These are phyloP conservation scores for Aspergillus sp. DNA, from an alignment of 2,329 filamentous ascomycete species.

Conservation along the genomic window DNA sequence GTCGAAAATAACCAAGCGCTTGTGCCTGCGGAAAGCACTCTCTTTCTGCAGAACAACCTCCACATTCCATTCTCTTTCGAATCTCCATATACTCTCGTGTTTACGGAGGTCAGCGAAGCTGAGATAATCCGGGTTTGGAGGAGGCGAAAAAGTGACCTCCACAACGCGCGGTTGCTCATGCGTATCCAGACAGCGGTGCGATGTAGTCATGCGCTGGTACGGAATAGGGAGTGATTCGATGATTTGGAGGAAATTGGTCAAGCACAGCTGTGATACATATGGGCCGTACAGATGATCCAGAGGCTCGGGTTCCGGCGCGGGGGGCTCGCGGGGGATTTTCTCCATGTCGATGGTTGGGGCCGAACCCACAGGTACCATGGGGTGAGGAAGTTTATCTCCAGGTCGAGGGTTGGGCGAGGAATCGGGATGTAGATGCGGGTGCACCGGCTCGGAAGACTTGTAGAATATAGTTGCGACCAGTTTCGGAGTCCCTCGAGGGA, in stretches of 20 bases:
- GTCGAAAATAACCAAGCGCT: conserved; percentile 89
- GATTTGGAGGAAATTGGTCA: conserved; percentile 56
- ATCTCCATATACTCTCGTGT: conserved; percentile 78
- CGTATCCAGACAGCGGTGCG: conserved; percentile 49
- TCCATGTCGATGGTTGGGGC: conserved; percentile 53
- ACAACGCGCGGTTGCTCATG: conserved; percentile 51
- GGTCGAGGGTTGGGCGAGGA: conserved; percentile 36
- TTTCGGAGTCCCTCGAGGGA: conserved; percentile 42
- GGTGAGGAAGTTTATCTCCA: conserved; percentile 42
- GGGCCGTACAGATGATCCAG: conserved; percentile 57
- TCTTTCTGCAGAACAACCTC: conserved; percentile 77
- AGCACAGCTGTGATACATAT: conserved; percentile 55
- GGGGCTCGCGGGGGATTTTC: conserved; percentile 56
- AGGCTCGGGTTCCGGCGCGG: conserved; percentile 54
- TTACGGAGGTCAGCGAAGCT: conserved; percentile 69
- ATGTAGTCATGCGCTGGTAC: conserved; percentile 49
- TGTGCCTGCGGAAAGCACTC: conserved; percentile 72
- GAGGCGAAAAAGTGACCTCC: conserved; percentile 53
- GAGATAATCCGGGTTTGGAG: conserved; percentile 49
- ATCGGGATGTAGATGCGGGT: conserved; percentile 51
- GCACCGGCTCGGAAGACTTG: conserved; percentile 43
- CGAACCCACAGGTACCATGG: conserved; percentile 45
- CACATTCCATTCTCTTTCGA: conserved; percentile 86
- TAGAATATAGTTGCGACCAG: conserved; percentile 52
- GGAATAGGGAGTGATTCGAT: conserved; percentile 51